Conservation (phyloP, 345 rosid genomes). For the Anacardium occidentale region DNA sequence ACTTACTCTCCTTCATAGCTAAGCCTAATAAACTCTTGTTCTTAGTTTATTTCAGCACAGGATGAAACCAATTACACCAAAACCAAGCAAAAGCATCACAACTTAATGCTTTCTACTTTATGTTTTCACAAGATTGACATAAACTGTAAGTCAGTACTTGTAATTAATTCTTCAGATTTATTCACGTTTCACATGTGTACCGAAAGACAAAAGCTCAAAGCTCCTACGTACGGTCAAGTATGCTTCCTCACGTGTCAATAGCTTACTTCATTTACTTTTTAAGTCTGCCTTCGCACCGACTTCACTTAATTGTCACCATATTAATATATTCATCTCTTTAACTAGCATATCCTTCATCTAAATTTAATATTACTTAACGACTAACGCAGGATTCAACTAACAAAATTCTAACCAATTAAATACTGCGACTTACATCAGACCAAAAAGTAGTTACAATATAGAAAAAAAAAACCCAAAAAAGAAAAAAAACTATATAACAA, state of each 20-base stretch:
- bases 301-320: neutral
- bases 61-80: neutral
- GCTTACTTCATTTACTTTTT: neutral
- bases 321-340: neutral
- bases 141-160: neutral
- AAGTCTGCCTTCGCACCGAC: too few species aligned
- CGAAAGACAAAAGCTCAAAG: neutral
- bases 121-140: neutral
- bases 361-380: neutral
- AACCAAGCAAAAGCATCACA: constrained; percentile 5
- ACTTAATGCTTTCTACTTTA: neutral
- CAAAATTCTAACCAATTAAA: constrained; percentile 8
- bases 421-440: neutral
- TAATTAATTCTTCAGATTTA: neutral
- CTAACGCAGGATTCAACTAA: constrained; percentile 1
- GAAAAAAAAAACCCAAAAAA: constrained; percentile 3
- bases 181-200: neutral
- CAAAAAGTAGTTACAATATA: neutral
- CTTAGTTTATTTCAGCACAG: constrained; percentile 1
- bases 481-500: neutral
- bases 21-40: neutral
- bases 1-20: neutral
- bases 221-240: neutral
- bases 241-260: neutral
- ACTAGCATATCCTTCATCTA: neutral